Percentiles rank a stretch among this genome's conserved stretches.
Conservation (phyloP, 192 early-diverging fungal species). For the Martensiomyces pterosporus region DNA sequence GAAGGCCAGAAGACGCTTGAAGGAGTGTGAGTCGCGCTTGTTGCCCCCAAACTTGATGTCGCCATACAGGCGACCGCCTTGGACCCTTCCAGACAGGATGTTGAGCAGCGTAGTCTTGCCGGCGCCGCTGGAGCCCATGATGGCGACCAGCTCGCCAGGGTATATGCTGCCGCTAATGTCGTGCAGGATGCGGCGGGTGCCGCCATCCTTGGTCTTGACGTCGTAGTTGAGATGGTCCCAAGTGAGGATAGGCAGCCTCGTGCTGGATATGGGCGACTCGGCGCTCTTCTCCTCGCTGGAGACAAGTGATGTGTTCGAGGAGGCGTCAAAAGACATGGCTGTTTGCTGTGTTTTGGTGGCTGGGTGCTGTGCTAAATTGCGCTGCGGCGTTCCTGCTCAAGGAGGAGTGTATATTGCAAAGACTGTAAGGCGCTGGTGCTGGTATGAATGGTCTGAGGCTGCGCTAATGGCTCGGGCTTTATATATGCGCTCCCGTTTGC, state of each 20-base stretch:
- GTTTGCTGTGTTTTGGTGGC: too few relatives aligned
- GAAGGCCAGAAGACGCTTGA: constrained; percentile 9
- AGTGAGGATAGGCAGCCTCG: neutral
- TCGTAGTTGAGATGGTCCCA: constrained; percentile 1
- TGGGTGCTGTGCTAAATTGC: too few relatives aligned
- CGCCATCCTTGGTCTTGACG: neutral
- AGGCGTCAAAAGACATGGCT: too few relatives aligned
- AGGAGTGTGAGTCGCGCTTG: neutral
- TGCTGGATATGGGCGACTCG: neutral
- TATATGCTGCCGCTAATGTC: constrained; percentile 58
- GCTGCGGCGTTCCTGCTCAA: too few relatives aligned
- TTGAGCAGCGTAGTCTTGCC: constrained; percentile 76
- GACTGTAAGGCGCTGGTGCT: too few relatives aligned
- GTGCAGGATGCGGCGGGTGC: constrained; percentile 42
- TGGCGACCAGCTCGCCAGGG: constrained; percentile 64
- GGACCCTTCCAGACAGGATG: constrained; percentile 57
- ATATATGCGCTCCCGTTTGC: too few relatives aligned
- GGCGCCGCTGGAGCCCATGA: constrained; percentile 81
- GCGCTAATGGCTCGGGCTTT: too few relatives aligned
- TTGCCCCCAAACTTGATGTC: constrained; percentile 39
- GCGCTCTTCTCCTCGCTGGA: neutral
- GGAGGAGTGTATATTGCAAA: too few relatives aligned
- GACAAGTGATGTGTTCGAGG: too few relatives aligned
- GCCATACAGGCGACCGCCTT: constrained; percentile 41
- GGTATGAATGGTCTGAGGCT: too few relatives aligned